A percentile compares a stretch with the other conserved stretches of the same genome.
These are phyloP conservation scores for Rosa persica DNA, from an alignment of 306 rosid genomes.

Conservation along the genomic window DNA sequence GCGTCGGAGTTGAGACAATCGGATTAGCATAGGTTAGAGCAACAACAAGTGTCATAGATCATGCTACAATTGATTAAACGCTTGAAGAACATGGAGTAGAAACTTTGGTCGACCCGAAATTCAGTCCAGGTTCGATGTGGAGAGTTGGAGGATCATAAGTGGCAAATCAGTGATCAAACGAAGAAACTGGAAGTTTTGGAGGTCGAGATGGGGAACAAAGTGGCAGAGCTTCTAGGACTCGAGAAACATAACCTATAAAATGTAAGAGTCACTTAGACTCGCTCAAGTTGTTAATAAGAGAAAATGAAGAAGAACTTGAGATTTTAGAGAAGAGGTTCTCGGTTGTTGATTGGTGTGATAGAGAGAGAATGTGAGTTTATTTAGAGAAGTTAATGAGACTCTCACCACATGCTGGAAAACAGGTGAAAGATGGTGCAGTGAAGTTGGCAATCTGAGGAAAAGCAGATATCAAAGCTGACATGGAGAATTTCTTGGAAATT, in stretches of 20 bases:
- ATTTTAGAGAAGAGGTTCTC: background rate
- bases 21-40: background rate
- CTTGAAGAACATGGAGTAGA: background rate
- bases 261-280: too few species aligned
- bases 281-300: too few species aligned
- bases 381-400: conserved; percentile 39
- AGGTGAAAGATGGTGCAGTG: conserved; percentile 39
- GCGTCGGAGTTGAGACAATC: background rate
- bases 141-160: too few species aligned
- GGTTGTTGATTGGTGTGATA: background rate
- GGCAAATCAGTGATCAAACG: too few species aligned
- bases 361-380: background rate
- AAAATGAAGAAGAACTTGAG: too few species aligned
- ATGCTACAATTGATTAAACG: background rate
- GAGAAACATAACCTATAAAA: too few species aligned
- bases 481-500: conserved; percentile 24
- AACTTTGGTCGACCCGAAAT: background rate
- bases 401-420: conserved; percentile 39
- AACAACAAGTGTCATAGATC: background rate
- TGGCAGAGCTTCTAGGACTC: too few species aligned
- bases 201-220: too few species aligned
- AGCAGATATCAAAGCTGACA: conserved; percentile 22
- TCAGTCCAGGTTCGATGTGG: too few species aligned
- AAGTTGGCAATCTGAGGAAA: conserved; percentile 52
- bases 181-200: too few species aligned